Percentiles rank a stretch among this genome's conserved stretches.
These are phyloP conservation scores for Colletotrichum tamarilloi DNA, from an alignment of 2,329 filamentous ascomycete genomes.

Conservation along the genomic window DNA sequence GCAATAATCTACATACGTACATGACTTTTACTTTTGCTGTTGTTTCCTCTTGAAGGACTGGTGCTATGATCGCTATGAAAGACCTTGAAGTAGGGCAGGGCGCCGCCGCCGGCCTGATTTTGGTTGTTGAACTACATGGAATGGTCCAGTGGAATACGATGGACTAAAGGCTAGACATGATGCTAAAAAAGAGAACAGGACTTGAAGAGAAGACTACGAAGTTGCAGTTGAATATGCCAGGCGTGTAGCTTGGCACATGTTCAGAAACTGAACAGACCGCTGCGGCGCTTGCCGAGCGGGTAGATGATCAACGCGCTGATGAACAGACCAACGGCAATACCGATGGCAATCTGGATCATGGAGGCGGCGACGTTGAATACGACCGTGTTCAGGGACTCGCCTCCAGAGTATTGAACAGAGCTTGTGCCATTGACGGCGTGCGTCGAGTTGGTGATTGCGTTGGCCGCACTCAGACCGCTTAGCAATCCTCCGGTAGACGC, in stretches of 20 bases:
- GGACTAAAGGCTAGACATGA: not conserved
- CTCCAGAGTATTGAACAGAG: conserved; percentile 39
- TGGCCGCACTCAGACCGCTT: conserved; percentile 57
- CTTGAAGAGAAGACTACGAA: not conserved
- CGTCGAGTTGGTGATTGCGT: conserved; percentile 53
- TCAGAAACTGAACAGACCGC: conserved; percentile 61
- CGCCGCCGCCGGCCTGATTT: not conserved
- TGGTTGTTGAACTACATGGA: not conserved
- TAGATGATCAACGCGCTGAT: conserved; percentile 61
- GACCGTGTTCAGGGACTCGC: conserved; percentile 45
- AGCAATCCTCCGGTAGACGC: conserved; percentile 59
- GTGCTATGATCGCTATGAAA: not conserved
- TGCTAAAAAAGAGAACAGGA: not conserved
- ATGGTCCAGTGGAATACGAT: not conserved
- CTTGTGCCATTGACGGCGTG: conserved; percentile 48
- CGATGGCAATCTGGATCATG: conserved; percentile 65
- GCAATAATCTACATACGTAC: not conserved
- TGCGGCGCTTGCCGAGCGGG: conserved; percentile 61
- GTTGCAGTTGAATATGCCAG: not conserved
- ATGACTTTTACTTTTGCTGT: conserved; percentile 4
- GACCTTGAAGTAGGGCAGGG: not conserved
- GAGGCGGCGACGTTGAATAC: conserved; percentile 59
- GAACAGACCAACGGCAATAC: conserved; percentile 62
- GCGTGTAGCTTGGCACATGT: not conserved
- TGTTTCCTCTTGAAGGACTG: not conserved